These are phyloP conservation scores for Alternaria hordeiaustralica DNA, from an alignment of 2,329 filamentous ascomycete genomes.

Conservation along the genomic window DNA sequence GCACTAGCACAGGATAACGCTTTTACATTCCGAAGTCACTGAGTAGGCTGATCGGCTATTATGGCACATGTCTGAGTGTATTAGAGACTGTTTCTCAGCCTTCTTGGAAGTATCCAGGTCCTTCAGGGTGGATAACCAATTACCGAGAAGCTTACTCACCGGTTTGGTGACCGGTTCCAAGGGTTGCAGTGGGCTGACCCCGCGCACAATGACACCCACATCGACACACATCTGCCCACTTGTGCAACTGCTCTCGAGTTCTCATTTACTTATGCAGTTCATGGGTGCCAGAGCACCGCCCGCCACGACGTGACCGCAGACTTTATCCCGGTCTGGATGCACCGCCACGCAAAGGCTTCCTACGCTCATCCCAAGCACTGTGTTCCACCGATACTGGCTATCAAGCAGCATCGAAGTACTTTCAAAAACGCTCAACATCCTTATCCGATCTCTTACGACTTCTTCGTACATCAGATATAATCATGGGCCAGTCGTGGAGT, in stretches of 20 bases:
- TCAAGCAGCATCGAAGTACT: background rate
- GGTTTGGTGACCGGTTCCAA: constrained; percentile 14
- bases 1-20: background rate
- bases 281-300: background rate
- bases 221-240: constrained; percentile 1
- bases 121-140: constrained; percentile 5
- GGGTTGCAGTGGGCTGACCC: constrained; percentile 1
- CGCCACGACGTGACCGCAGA: background rate
- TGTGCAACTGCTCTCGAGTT: background rate
- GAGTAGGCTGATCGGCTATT: background rate
- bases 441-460: no score
- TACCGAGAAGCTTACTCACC: constrained; percentile 11
- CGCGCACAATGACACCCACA: constrained; percentile 6
- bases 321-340: background rate
- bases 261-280: background rate
- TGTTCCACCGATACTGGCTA: background rate
- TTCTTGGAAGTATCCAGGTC: background rate
- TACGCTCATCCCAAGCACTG: background rate
- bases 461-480: background rate
- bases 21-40: background rate
- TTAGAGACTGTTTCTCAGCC: background rate
- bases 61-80: background rate
- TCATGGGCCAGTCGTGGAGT: constrained; percentile 16
- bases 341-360: background rate
- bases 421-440: background rate